These are phyloP conservation scores for Pseudevernia furfuracea DNA, from an alignment of 495 filamentous ascomycete genomes.

Conservation along the genomic window DNA sequence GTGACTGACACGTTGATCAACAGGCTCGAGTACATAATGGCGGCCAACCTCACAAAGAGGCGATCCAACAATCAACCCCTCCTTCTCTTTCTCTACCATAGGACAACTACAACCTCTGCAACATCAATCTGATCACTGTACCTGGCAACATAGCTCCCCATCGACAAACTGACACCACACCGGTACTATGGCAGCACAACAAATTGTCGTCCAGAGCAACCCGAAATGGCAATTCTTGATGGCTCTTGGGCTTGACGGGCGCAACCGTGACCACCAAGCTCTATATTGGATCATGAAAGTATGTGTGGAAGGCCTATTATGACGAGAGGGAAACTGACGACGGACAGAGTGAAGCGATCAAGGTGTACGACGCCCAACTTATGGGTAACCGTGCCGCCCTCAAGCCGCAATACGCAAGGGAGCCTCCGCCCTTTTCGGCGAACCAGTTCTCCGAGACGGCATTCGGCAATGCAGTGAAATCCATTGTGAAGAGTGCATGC, in stretches of 20 bases:
- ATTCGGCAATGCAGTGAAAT: constrained; percentile 29
- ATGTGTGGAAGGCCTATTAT: background rate
- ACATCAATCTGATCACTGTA: background rate
- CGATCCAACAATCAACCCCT: background rate
- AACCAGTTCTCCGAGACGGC: constrained; percentile 38
- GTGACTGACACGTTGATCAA: background rate
- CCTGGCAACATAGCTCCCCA: background rate
- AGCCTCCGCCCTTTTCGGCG: constrained; percentile 41
- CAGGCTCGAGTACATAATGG: background rate
- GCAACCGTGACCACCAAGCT: constrained; percentile 10
- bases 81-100: background rate
- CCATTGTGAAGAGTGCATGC: constrained; percentile 34
- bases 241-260: background rate
- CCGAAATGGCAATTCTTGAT: constrained; percentile 14
- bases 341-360: constrained; percentile 41
- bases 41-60: background rate
- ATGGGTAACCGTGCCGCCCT: constrained; percentile 37
- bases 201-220: constrained; percentile 7
- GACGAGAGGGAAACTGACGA: constrained; percentile 18
- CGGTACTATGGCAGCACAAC: background rate
- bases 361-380: constrained; percentile 39
- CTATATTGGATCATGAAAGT: constrained; percentile 18
- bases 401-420: constrained; percentile 31
- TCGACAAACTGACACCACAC: background rate
- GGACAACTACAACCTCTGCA: background rate